Percentiles rank a stretch among this genome's conserved stretches.
These are phyloP conservation scores for Suhomyces sp. DNA, from an alignment of 805 yeast species.

Conservation along the genomic window DNA sequence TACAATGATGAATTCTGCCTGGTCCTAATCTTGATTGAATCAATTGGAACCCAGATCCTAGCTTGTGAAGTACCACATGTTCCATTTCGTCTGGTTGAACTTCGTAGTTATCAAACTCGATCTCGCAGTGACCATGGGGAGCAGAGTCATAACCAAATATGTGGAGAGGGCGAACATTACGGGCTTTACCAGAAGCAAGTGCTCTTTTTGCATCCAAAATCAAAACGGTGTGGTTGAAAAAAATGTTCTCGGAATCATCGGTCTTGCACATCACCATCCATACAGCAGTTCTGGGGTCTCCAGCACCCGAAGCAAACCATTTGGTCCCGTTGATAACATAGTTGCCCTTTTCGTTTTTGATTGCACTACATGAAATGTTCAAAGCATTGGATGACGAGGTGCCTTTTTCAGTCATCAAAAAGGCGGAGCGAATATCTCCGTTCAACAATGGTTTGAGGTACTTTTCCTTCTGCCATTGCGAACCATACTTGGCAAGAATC, in stretches of 20 bases:
- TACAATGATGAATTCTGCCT: constrained; percentile 69
- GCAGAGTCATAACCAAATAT: constrained; percentile 67
- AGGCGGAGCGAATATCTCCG: constrained; percentile 58
- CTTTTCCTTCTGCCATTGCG: constrained; percentile 33
- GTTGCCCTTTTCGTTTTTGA: constrained; percentile 36
- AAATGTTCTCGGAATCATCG: constrained; percentile 26
- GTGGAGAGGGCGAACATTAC: constrained; percentile 47
- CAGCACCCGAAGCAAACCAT: constrained; percentile 73
- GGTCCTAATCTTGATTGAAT: constrained; percentile 67
- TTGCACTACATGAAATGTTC: constrained; percentile 50
- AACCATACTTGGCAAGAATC: constrained; percentile 42
- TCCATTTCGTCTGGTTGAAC: constrained; percentile 44
- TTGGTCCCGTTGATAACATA: constrained; percentile 58
- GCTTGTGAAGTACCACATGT: constrained; percentile 39
- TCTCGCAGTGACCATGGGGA: constrained; percentile 70
- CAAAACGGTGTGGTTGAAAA: constrained; percentile 55
- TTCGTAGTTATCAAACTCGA: constrained; percentile 48
- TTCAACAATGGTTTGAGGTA: constrained; percentile 54
- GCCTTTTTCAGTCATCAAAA: constrained; percentile 63
- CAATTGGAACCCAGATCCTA: constrained; percentile 59
- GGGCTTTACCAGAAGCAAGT: constrained; percentile 47
- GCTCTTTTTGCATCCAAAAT: constrained; percentile 52
- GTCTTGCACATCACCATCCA: constrained; percentile 57
- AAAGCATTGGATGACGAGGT: constrained; percentile 61
- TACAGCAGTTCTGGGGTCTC: constrained; percentile 57